phyloP scores from a whole-genome alignment of 225 moss, liverwort and hornwort species.

The Asterella californica region DNA sequence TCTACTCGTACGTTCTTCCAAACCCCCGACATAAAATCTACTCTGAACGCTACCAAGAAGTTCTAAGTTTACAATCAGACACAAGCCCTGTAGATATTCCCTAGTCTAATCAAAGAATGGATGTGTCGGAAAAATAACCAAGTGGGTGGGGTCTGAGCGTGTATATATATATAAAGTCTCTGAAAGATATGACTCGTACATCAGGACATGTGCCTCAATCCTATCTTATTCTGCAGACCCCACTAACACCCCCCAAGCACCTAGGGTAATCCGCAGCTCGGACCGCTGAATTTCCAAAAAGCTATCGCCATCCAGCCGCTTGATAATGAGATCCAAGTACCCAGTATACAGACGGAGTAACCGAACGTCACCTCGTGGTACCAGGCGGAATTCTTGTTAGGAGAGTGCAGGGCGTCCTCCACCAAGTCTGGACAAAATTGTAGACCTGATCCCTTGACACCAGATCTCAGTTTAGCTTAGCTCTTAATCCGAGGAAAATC shows the following conservation, averaged over 20 bases:
- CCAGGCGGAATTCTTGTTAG: background rate
- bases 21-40: background rate
- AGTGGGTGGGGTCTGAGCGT: background rate
- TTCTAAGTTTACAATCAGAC: constrained; percentile 11
- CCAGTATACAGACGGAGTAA: no score
- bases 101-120: constrained; percentile 5
- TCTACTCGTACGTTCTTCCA: background rate
- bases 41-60: background rate
- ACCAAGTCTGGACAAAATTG: background rate
- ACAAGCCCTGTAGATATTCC: background rate
- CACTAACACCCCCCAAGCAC: background rate
- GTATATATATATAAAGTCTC: background rate
- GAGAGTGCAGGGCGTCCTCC: background rate
- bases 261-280: no score
- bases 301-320: no score
- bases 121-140: background rate
- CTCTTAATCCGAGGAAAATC: background rate
- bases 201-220: background rate
- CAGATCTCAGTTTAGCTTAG: background rate
- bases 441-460: background rate
- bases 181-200: background rate
- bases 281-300: no score
- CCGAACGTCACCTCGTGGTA: background rate
- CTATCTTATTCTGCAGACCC: background rate
- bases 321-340: no score